Evolutionary conservation across 2,329 filamentous ascomycete genomes (phyloP).

Genomic region (Paecilomyces sp.): DNA sequence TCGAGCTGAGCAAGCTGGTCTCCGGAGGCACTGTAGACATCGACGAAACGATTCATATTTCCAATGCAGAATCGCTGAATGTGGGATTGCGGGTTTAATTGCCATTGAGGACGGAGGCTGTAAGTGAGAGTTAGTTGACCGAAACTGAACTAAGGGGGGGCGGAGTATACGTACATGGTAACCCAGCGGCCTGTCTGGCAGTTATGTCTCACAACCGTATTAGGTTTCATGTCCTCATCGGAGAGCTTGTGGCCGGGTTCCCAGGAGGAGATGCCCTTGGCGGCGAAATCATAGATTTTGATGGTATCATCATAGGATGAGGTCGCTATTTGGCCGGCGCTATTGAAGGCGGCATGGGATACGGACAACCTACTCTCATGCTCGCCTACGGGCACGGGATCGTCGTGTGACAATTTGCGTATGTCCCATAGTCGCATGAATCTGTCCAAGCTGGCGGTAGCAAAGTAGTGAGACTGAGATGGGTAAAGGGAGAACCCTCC

Average conservation of each 20-base stretch:
- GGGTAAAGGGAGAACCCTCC: slow-evolving; percentile 87
- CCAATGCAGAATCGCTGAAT: slow-evolving; percentile 86
- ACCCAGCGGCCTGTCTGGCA: slow-evolving; percentile 96
- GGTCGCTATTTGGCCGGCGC: slow-evolving; percentile 77
- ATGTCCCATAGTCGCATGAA: slow-evolving; percentile 91
- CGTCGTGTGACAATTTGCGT: slow-evolving; percentile 59
- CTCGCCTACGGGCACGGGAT: slow-evolving; percentile 68
- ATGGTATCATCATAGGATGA: slow-evolving; percentile 92
- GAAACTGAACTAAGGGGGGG: background rate
- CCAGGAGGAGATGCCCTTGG: slow-evolving; percentile 53
- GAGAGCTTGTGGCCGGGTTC: slow-evolving; percentile 51
- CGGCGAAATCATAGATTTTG: slow-evolving; percentile 76
- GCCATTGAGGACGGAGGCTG: slow-evolving; percentile 80
- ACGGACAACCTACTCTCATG: slow-evolving; percentile 79
- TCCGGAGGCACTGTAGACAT: slow-evolving; percentile 75
- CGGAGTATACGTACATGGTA: slow-evolving; percentile 58
- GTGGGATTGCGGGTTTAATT: slow-evolving; percentile 66
- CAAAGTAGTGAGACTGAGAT: slow-evolving; percentile 69
- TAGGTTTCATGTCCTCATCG: slow-evolving; percentile 60
- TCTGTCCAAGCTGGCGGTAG: slow-evolving; percentile 83
- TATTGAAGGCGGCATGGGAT: slow-evolving; percentile 86
- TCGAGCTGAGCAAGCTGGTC: slow-evolving; percentile 84
- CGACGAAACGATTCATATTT: slow-evolving; percentile 97
- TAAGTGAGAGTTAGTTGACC: background rate
- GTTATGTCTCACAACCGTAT: slow-evolving; percentile 69